Evolutionary conservation across 1,139 yeast species (phyloP), one percentile per base, ranked within the genome.

Genomic region (Pichiaceae sp.): DNA sequence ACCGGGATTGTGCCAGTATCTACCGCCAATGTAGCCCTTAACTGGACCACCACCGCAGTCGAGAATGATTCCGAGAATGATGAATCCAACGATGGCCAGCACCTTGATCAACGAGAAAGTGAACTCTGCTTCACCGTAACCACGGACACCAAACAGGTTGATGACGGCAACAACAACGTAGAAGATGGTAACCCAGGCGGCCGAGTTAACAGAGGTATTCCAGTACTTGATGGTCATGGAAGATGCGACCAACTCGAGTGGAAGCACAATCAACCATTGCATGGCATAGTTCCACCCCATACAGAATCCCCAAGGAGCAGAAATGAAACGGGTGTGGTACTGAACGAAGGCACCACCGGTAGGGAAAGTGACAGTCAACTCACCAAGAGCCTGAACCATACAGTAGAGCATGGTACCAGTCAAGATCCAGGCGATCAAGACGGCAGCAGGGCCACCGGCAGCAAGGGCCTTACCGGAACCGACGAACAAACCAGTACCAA

Each of bases 91-190:
- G 37, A 79, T 66, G 2, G 84, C 83, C 30, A 77, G 41, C 23
- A 81, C 66, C 53, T 81, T 81, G 46, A 78, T 60, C 43, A 72
- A 45, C 1, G 85, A 70, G 26, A 81, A 66, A 19, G 72, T 52
- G 43, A 78, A 78, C 57, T 80, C 86, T 29, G 79, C 72, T 53
- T 77, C 81, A 48, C 82, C 84, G 50, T 75, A 78, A 42, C 81
- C 82, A 44, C 63, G 69, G 39, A 77, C 81, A 37, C 77, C 76
- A 42, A 75, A 67, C 48, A 79, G 58, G 49, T 79, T 80, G 37
- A 78, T 65, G 2, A 62, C 54, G n/a, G 72, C 60, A 43, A 80
- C 75, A 23, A 76, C 56, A 4, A 70, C 75, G 50, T 72, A 78
- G 52, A 80, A 80, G 7, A 80, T 66, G 4, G 63, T 57, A n/a